A percentile compares a stretch with the other conserved stretches of the same genome.
phyloP scores from a whole-genome alignment of 2,329 filamentous ascomycete genomes.

The Talaromyces albobiverticillius region DNA sequence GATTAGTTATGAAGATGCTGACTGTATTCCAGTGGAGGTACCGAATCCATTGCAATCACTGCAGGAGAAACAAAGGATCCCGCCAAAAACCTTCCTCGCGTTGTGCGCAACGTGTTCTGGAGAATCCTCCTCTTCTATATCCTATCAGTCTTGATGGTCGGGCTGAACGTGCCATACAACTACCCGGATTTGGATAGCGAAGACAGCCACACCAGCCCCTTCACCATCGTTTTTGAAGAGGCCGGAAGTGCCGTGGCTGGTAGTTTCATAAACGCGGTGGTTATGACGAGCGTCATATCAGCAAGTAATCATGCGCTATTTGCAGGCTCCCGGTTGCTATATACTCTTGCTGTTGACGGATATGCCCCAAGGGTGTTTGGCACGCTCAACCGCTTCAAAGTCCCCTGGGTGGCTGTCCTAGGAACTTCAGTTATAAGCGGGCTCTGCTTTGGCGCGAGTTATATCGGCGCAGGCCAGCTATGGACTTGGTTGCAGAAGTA shows the following conservation, averaged over 20 bases:
- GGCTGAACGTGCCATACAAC: conserved; percentile 59
- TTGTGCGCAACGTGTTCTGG: conserved; percentile 66
- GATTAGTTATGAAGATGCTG: conserved; percentile 7
- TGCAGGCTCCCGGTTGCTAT: conserved; percentile 56
- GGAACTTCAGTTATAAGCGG: conserved; percentile 54
- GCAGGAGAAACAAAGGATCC: conserved; percentile 65
- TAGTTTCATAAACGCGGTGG: conserved; percentile 61
- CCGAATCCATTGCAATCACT: conserved; percentile 64
- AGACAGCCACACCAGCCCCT: conserved; percentile 49
- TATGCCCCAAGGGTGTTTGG: conserved; percentile 58
- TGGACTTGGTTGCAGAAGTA: conserved; percentile 67
- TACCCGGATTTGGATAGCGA: conserved; percentile 46
- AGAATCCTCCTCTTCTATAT: conserved; percentile 58
- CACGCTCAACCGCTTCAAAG: conserved; percentile 47
- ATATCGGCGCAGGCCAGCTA: conserved; percentile 62
- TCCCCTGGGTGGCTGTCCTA: conserved; percentile 56
- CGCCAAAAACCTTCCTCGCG: conserved; percentile 58
- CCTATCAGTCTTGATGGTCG: conserved; percentile 53
- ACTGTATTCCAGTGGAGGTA: conserved; percentile 48
- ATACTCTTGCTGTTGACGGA: conserved; percentile 53
- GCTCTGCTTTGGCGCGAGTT: conserved; percentile 63
- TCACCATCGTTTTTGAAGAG: conserved; percentile 61
- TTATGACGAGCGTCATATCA: conserved; percentile 58
- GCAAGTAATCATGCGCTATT: conserved; percentile 61
- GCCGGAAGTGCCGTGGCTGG: conserved; percentile 55